These are phyloP conservation scores for Penicillium digitatum DNA, from an alignment of 2,329 filamentous ascomycete genomes.

Conservation along the genomic window DNA sequence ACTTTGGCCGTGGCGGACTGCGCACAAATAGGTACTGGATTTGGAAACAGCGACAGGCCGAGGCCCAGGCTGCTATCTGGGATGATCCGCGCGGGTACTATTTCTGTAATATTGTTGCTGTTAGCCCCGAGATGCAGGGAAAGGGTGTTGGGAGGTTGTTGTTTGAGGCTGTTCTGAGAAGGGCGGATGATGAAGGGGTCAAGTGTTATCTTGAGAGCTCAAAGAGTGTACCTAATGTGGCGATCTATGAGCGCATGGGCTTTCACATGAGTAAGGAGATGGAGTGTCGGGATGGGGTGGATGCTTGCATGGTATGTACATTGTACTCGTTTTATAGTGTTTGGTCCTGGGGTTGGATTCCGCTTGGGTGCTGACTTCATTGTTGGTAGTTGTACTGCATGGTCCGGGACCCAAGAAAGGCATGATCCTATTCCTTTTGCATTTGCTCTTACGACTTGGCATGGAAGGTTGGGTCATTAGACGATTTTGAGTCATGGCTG, in stretches of 20 bases:
- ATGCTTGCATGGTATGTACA: conserved; percentile 48
- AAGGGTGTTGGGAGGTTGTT: conserved; percentile 62
- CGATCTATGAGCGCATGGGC: conserved; percentile 67
- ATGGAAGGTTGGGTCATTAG: not conserved
- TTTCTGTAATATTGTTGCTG: conserved; percentile 73
- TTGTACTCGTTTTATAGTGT: not conserved
- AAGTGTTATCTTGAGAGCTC: conserved; percentile 69
- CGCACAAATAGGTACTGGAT: conserved; percentile 66
- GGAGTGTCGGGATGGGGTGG: conserved; percentile 61
- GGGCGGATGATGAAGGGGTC: conserved; percentile 61
- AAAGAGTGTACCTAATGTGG: conserved; percentile 63
- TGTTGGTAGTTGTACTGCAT: conserved; percentile 27
- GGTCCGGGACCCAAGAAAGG: conserved; percentile 20
- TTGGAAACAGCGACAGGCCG: conserved; percentile 66
- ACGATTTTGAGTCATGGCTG: not conserved
- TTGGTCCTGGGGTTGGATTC: not conserved
- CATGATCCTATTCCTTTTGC: not conserved
- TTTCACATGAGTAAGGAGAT: conserved; percentile 64
- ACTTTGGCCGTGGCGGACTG: conserved; percentile 62
- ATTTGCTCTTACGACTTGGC: not conserved
- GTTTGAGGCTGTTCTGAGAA: conserved; percentile 61
- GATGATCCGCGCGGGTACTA: conserved; percentile 66
- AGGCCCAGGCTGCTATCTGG: conserved; percentile 62
- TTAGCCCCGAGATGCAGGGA: conserved; percentile 63
- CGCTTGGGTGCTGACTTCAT: not conserved